These are phyloP conservation scores for Cadophora malorum DNA, from an alignment of 2,329 filamentous ascomycete genomes.

Conservation along the genomic window DNA sequence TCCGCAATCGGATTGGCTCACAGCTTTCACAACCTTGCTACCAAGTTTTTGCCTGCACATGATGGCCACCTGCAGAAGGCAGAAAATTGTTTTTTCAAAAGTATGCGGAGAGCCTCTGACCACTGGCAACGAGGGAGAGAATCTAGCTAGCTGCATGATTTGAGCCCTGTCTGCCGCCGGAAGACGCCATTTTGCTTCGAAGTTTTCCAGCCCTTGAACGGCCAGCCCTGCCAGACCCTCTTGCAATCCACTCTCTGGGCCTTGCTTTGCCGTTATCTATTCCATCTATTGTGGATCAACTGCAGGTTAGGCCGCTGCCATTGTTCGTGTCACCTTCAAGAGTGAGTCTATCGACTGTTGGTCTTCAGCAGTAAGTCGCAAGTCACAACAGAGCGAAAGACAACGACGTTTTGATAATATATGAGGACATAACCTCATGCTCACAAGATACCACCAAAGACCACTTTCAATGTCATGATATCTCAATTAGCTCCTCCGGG, in stretches of 20 bases:
- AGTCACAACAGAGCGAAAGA: background rate
- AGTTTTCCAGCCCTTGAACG: slow-evolving; percentile 22
- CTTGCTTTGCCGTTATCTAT: slow-evolving; percentile 3
- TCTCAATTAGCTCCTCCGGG: slow-evolving; percentile 42
- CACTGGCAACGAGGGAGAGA: slow-evolving; percentile 24
- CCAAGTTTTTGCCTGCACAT: slow-evolving; percentile 30
- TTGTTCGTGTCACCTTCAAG: background rate
- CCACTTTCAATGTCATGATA: slow-evolving; percentile 35
- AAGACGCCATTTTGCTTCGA: slow-evolving; percentile 26
- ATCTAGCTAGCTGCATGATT: slow-evolving; percentile 17
- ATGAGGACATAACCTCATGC: slow-evolving; percentile 11
- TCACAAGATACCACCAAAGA: slow-evolving; percentile 17
- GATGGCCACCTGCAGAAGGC: slow-evolving; percentile 19
- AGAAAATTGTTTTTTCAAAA: slow-evolving; percentile 27
- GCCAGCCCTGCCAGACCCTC: background rate
- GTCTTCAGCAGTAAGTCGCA: background rate
- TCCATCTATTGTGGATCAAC: background rate
- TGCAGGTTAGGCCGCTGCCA: background rate
- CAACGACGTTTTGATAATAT: background rate
- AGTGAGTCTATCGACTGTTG: background rate
- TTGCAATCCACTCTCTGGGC: background rate
- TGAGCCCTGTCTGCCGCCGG: slow-evolving; percentile 18
- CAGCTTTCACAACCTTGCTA: slow-evolving; percentile 9
- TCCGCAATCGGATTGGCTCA: slow-evolving; percentile 27
- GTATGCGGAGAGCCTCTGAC: slow-evolving; percentile 19